phyloP scores from a whole-genome alignment of 495 filamentous ascomycete genomes.

The Daldinia caldariorum region DNA sequence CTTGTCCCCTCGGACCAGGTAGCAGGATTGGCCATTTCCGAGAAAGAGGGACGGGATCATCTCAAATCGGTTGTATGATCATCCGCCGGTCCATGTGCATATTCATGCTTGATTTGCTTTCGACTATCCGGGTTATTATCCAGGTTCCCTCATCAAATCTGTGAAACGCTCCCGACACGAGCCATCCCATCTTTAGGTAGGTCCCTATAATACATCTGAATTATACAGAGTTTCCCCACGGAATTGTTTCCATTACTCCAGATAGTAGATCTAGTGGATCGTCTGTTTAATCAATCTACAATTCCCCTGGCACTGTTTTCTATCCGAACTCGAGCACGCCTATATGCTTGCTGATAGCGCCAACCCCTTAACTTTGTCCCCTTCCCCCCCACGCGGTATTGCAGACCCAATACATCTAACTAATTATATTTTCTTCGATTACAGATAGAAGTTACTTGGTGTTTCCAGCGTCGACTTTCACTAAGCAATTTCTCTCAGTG shows the following conservation, averaged over 20 bases:
- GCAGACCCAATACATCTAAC: not conserved
- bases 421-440: slow-evolving; percentile 5
- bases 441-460: slow-evolving; percentile 1
- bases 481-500: slow-evolving; percentile 27
- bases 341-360: slow-evolving; percentile 16
- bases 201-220: slow-evolving; percentile 30
- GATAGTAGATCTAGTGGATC: slow-evolving; percentile 10
- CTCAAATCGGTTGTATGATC: slow-evolving; percentile 41
- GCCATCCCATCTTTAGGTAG: slow-evolving; percentile 39
- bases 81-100: slow-evolving; percentile 32
- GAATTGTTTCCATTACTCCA: slow-evolving; percentile 26
- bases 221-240: slow-evolving; percentile 14
- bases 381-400: not conserved
- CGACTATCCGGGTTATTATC: slow-evolving; percentile 27
- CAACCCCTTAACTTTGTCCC: slow-evolving; percentile 26
- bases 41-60: slow-evolving; percentile 34
- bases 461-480: not conserved
- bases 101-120: slow-evolving; percentile 40
- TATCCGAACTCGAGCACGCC: slow-evolving; percentile 17
- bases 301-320: slow-evolving; percentile 12
- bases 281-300: slow-evolving; percentile 29
- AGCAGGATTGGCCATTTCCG: slow-evolving; percentile 29
- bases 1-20: slow-evolving; percentile 5
- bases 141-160: slow-evolving; percentile 23
- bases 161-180: slow-evolving; percentile 49